A percentile compares a stretch with the other conserved stretches of the same genome.
phyloP scores from a whole-genome alignment of 176 grass and related monocot genomes.

The Avena eriantha region DNA sequence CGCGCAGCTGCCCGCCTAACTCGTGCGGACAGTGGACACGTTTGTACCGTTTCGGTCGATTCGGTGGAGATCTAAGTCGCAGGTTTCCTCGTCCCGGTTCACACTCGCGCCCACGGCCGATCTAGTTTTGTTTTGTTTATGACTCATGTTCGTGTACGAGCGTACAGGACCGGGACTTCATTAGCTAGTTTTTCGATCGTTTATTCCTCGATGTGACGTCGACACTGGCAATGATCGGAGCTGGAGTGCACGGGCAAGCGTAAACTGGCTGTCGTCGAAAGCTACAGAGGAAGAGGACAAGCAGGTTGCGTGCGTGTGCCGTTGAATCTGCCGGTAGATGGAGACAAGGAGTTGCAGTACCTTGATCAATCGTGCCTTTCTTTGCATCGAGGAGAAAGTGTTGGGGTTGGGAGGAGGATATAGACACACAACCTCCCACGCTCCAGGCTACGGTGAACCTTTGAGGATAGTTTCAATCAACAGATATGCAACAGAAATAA shows the following conservation, averaged over 20 bases:
- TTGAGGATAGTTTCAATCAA: no score
- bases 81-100: neutral
- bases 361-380: neutral
- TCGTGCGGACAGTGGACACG: no score
- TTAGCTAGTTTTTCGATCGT: neutral
- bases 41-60: no score
- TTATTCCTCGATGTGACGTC: neutral
- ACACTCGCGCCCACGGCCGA: neutral
- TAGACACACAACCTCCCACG: no score
- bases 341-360: neutral
- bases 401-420: no score
- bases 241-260: neutral
- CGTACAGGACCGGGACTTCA: neutral
- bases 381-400: constrained; percentile 35
- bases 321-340: constrained; percentile 6
- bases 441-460: no score
- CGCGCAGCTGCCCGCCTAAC: no score
- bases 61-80: no score
- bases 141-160: neutral
- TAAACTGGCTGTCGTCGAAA: neutral
- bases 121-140: neutral
- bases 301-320: neutral
- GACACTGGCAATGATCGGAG: neutral
- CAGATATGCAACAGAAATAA: no score
- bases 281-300: neutral